phyloP scores from a whole-genome alignment of 345 rosid genomes.

The Theobroma cacao region DNA sequence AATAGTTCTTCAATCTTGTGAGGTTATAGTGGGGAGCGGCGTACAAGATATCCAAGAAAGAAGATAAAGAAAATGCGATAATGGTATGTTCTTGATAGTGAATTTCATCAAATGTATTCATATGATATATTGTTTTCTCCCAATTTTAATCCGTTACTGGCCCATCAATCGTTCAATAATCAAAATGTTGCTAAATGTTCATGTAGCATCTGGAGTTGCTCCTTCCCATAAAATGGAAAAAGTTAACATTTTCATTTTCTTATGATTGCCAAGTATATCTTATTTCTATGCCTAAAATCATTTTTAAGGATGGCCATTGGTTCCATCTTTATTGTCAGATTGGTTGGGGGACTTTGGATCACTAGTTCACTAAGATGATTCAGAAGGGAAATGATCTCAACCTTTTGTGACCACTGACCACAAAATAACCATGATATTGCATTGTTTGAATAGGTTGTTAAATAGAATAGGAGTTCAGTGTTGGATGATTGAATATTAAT shows the following conservation, averaged over 20 bases:
- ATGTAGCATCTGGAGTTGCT: neutral
- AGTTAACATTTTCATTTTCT: neutral
- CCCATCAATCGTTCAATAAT: neutral
- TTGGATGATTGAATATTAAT: neutral
- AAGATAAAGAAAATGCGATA: slow-evolving; percentile 68
- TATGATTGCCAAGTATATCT: neutral
- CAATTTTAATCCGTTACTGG: neutral
- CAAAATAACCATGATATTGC: neutral
- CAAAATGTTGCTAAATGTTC: neutral
- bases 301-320: neutral
- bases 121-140: neutral
- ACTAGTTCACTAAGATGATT: neutral
- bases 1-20: slow-evolving; percentile 20
- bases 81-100: slow-evolving; percentile 39
- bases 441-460: neutral
- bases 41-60: slow-evolving; percentile 67
- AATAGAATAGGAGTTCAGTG: neutral
- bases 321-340: neutral
- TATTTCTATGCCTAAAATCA: neutral
- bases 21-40: slow-evolving; percentile 91
- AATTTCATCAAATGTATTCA: slow-evolving; percentile 1
- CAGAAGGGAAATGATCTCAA: neutral
- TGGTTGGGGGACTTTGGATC: neutral
- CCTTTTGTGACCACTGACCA: neutral
- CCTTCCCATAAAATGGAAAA: neutral